Evolutionary conservation across 2,329 filamentous ascomycete species (phyloP).

Genomic region (Cercospora sp.): DNA sequence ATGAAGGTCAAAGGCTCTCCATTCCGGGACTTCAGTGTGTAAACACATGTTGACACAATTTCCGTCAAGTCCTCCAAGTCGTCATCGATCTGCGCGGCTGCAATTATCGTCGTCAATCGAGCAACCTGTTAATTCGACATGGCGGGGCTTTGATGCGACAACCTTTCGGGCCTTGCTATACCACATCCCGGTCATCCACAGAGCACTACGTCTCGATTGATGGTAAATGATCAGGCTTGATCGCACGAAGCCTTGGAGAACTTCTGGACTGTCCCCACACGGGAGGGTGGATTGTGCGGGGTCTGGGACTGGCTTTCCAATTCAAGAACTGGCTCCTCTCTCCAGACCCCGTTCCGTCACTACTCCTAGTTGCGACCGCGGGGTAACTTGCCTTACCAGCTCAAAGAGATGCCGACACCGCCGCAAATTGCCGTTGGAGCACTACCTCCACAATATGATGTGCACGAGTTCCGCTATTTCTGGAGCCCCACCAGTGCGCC

Average conservation of each 20-base stretch:
- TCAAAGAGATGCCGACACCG: not conserved
- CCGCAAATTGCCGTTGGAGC: not conserved
- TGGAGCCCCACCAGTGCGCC: not conserved
- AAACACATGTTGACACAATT: not conserved
- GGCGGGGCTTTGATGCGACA: not conserved
- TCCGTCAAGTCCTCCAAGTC: conserved; percentile 40
- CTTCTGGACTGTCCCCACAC: not conserved
- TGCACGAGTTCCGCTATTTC: not conserved
- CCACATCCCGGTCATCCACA: not conserved
- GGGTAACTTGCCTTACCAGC: not conserved
- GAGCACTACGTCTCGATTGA: not conserved
- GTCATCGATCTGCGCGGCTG: conserved; percentile 47
- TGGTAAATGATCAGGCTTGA: not conserved
- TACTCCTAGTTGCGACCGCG: not conserved
- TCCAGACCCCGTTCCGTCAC: not conserved
- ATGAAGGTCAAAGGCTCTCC: conserved; percentile 45
- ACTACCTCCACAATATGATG: not conserved
- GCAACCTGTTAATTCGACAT: not conserved
- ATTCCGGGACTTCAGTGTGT: conserved; percentile 38
- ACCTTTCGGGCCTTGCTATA: not conserved
- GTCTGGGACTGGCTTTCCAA: not conserved
- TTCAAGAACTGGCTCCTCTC: not conserved
- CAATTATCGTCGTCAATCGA: conserved; percentile 24
- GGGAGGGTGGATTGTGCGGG: not conserved
- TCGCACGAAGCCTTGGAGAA: not conserved